Evolutionary conservation across 2,329 filamentous ascomycete genomes (phyloP), one percentile per base, ranked within the genome.

Genomic region (Aspergillus tamarii): DNA sequence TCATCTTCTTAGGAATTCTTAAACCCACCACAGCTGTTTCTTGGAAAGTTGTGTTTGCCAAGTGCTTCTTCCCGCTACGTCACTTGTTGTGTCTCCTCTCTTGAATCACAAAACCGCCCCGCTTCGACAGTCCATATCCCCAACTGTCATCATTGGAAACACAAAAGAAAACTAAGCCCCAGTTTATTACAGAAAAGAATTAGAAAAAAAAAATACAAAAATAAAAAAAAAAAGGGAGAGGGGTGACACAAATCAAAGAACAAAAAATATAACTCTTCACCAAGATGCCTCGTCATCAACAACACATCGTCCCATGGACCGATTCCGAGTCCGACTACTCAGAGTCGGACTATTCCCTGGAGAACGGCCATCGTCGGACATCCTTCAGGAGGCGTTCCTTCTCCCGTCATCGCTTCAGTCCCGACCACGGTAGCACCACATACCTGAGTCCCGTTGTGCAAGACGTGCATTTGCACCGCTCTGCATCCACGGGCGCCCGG

Each of bases 331-430:
- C 73, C 26, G 76, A 77, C 3, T 74, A 68, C 59, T 76, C 74
- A 30, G 77, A 79, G 63, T 74, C 76, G 14, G 77, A 79, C 50
- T 50, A 74, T 61, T 78, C 76, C 28, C 71, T 77, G 70, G 71
- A 67, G 39, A 53, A 58, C 53, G 65, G 60, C 70, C 66, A 67
- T 45, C 67, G 66, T 23, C 69, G 64, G 50, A 66, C 70, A 26
- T 59, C 64, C 19, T 53, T 73, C 50, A 69, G 71, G 34, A 70
- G 69, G 39, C 77, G 76, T 53, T 78, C 77, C 28, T 55, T 70
- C 46, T 79, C 77, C 28, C 76, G 76, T 36, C 70, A 69, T 53
- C 76, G 72, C 32, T 67, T 59, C 50, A 59, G 59, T 26, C 72
- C 72, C 12, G 69, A 72, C 10, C 54, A 62, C 36, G 66, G 65